Evolutionary conservation across 768 basidiomycete genomes (phyloP).

Genomic region (Cyclocybe cylindracea): DNA sequence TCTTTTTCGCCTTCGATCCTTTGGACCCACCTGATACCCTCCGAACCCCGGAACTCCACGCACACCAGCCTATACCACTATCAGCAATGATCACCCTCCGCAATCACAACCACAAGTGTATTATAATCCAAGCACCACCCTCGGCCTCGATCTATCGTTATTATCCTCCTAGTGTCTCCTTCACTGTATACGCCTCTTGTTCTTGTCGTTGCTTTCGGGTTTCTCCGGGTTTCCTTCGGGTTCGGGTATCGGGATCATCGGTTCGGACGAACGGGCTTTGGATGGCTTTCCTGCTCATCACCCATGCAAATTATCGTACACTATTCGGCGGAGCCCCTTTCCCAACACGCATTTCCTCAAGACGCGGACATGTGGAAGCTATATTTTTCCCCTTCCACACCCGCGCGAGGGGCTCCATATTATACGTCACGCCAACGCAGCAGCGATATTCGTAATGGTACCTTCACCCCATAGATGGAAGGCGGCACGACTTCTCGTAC

Average conservation of each 20-base stretch:
- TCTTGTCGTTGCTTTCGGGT: constrained; percentile 2
- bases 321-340: background rate
- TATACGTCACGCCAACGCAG: no score
- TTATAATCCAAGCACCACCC: constrained; percentile 17
- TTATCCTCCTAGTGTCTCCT: constrained; percentile 17
- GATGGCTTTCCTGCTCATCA: background rate
- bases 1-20: background rate
- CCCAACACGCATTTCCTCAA: background rate
- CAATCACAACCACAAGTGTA: constrained; percentile 20
- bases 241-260: background rate
- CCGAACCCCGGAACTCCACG: constrained; percentile 1
- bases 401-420: constrained; percentile 1
- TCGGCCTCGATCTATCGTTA: constrained; percentile 19
- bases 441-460: no score
- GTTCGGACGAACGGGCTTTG: background rate
- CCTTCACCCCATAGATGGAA: no score
- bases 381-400: constrained; percentile 22
- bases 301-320: background rate
- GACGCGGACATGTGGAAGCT: constrained; percentile 13
- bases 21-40: background rate
- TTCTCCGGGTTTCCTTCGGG: constrained; percentile 6
- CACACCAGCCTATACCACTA: constrained; percentile 17
- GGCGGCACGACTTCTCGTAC: no score
- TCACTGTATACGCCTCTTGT: constrained; percentile 12
- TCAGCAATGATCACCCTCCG: constrained; percentile 11